Evolutionary conservation across 2,329 filamentous ascomycete genomes (phyloP).

Genomic region (Ascochyta koolunga): DNA sequence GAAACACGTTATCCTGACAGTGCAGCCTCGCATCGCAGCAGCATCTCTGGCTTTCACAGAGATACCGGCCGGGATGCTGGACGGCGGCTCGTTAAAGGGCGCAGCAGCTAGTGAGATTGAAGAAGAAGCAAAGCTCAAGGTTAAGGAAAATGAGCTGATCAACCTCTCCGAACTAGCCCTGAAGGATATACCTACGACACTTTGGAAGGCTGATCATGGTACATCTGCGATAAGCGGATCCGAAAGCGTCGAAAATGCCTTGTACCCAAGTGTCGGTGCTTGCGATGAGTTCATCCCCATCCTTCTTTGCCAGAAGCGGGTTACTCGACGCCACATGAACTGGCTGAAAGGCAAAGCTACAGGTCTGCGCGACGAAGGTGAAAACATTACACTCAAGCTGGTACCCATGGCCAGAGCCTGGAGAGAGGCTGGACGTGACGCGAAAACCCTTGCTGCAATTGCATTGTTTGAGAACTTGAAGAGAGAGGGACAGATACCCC

Average conservation of each 20-base stretch:
- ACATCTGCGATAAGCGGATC: background rate
- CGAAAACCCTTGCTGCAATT: constrained; percentile 61
- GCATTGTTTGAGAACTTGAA: constrained; percentile 61
- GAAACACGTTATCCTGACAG: constrained; percentile 57
- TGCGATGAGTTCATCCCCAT: constrained; percentile 66
- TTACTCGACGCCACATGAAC: constrained; percentile 56
- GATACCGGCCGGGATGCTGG: constrained; percentile 67
- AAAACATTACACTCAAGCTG: constrained; percentile 65
- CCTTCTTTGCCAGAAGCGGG: constrained; percentile 61
- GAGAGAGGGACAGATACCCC: constrained; percentile 52
- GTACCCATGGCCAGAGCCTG: constrained; percentile 59
- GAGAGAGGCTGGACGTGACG: constrained; percentile 62
- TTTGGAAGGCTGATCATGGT: background rate
- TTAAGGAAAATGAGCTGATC: constrained; percentile 57
- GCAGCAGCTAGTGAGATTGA: constrained; percentile 63
- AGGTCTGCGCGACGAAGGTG: constrained; percentile 60
- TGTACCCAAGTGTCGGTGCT: constrained; percentile 62
- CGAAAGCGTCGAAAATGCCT: constrained; percentile 40
- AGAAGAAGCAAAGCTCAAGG: constrained; percentile 62
- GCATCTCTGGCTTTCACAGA: constrained; percentile 61
- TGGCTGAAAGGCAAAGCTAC: constrained; percentile 60
- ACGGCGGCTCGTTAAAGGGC: constrained; percentile 61
- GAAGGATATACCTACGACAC: constrained; percentile 5
- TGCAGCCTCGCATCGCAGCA: constrained; percentile 64
- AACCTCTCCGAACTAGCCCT: constrained; percentile 61